These are phyloP conservation scores for Arthrobotrys megalospora DNA, from an alignment of 2,329 filamentous ascomycete genomes.

Conservation along the genomic window DNA sequence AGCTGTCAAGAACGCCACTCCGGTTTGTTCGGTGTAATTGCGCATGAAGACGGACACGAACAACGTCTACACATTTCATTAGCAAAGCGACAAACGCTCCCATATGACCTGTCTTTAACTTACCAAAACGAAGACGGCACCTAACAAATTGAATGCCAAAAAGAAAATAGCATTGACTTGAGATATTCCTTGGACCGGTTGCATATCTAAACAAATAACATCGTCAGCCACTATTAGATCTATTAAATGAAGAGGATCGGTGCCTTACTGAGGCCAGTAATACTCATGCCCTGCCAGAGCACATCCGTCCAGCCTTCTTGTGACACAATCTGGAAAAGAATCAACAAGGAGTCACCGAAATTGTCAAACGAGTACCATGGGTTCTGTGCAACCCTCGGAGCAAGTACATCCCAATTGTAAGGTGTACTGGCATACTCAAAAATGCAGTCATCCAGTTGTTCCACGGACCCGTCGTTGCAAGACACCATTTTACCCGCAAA, in stretches of 20 bases:
- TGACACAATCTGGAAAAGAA: slow-evolving; percentile 97
- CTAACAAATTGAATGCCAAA: slow-evolving; percentile 93
- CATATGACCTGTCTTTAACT: slow-evolving; percentile 4
- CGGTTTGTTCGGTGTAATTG: slow-evolving; percentile 98
- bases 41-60: slow-evolving; percentile 99
- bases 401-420: slow-evolving; percentile 86
- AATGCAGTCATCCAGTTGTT: slow-evolving; percentile 80
- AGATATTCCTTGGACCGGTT: slow-evolving; percentile 78
- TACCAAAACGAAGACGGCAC: slow-evolving; percentile 89
- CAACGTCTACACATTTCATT: slow-evolving; percentile 73
- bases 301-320: slow-evolving; percentile 98
- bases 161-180: slow-evolving; percentile 95
- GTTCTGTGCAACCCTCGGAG: slow-evolving; percentile 85
- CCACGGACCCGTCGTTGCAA: slow-evolving; percentile 82
- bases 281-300: slow-evolving; percentile 85
- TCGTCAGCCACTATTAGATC: slow-evolving; percentile 26
- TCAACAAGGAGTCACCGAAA: slow-evolving; percentile 93
- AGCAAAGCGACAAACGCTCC: not conserved
- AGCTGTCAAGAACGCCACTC: slow-evolving; percentile 93
- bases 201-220: slow-evolving; percentile 68
- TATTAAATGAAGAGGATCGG: not conserved
- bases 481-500: slow-evolving; percentile 85
- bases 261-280: slow-evolving; percentile 77
- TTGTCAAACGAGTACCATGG: slow-evolving; percentile 93
- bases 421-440: slow-evolving; percentile 84